Conservation (phyloP, 495 filamentous ascomycete species). For the Jackrogersella minutella region DNA sequence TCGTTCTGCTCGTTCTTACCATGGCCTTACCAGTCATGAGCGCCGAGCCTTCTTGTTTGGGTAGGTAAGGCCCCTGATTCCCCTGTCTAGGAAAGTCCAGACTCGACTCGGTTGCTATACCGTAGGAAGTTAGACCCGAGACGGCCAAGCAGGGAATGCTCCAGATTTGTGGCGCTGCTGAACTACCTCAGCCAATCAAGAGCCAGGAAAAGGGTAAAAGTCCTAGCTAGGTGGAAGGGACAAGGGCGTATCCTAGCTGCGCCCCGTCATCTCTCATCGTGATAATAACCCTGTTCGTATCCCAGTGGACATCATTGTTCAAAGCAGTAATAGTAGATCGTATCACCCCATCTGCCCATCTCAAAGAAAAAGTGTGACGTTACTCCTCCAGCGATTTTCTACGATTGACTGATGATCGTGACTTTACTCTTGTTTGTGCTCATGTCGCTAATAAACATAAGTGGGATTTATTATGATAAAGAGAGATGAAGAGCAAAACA, state of each 20-base stretch:
- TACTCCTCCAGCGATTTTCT: conserved; percentile 21
- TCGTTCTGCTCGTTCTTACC: conserved; percentile 6
- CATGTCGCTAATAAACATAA: conserved; percentile 14
- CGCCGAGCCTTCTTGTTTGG: conserved; percentile 31
- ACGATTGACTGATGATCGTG: conserved; percentile 25
- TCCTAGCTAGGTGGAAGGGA: too few species aligned
- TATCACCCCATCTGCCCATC: conserved; percentile 36
- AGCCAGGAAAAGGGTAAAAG: conserved; percentile 5
- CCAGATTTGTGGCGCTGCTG: conserved; percentile 41
- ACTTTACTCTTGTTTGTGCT: neutral
- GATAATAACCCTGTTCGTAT: conserved; percentile 39
- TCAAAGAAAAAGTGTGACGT: conserved; percentile 32
- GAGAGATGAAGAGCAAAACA: neutral
- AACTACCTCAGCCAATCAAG: conserved; percentile 25
- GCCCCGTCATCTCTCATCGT: conserved; percentile 40
- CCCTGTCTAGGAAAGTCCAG: conserved; percentile 36
- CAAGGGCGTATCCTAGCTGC: conserved; percentile 32
- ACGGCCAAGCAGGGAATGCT: conserved; percentile 31
- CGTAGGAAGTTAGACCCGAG: conserved; percentile 35
- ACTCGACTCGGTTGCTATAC: conserved; percentile 26
- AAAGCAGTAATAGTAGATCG: conserved; percentile 28
- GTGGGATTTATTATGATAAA: conserved; percentile 17
- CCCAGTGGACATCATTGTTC: conserved; percentile 32
- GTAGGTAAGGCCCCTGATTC: conserved; percentile 15
- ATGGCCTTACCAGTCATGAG: conserved; percentile 8